Conservation (phyloP, 192 early-diverging fungal species). For the Phlyctochytrium planicorne region DNA sequence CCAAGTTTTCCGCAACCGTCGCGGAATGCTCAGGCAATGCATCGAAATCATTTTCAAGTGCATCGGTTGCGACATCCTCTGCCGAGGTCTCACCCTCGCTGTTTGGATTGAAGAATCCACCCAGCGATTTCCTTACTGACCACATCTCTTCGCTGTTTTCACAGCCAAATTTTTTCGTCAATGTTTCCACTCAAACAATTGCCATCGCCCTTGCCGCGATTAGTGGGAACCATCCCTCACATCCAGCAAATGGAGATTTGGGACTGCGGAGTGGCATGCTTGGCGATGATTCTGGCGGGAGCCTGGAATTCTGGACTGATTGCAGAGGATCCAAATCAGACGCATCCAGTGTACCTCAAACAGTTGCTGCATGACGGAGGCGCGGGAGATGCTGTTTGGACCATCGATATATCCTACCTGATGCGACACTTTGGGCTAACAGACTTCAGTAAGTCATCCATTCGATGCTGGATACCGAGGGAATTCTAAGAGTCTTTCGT, state of each 20-base stretch:
- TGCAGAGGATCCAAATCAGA: constrained; percentile 14
- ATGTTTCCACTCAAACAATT: too few relatives aligned
- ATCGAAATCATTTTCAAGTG: too few relatives aligned
- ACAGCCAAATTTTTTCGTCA: too few relatives aligned
- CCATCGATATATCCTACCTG: constrained; percentile 83
- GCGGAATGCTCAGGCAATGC: too few relatives aligned
- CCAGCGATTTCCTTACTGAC: too few relatives aligned
- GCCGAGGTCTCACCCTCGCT: too few relatives aligned
- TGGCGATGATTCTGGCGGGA: constrained; percentile 74
- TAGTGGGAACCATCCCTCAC: not conserved
- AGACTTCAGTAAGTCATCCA: constrained; percentile 68
- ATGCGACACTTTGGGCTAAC: constrained; percentile 64
- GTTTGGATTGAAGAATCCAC: too few relatives aligned
- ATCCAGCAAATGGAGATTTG: constrained; percentile 43
- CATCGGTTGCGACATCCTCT: too few relatives aligned
- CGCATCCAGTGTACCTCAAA: constrained; percentile 55
- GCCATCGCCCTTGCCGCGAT: not conserved
- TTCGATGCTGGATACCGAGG: not conserved
- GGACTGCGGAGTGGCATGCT: constrained; percentile 89
- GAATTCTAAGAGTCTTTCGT: not conserved
- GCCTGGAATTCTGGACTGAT: constrained; percentile 56
- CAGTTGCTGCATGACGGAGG: constrained; percentile 31
- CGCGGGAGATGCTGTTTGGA: constrained; percentile 67
- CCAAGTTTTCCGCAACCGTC: too few relatives aligned
- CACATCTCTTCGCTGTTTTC: too few relatives aligned